phyloP scores from a whole-genome alignment of 2,329 filamentous ascomycete genomes.

The Alternaria longipes region DNA sequence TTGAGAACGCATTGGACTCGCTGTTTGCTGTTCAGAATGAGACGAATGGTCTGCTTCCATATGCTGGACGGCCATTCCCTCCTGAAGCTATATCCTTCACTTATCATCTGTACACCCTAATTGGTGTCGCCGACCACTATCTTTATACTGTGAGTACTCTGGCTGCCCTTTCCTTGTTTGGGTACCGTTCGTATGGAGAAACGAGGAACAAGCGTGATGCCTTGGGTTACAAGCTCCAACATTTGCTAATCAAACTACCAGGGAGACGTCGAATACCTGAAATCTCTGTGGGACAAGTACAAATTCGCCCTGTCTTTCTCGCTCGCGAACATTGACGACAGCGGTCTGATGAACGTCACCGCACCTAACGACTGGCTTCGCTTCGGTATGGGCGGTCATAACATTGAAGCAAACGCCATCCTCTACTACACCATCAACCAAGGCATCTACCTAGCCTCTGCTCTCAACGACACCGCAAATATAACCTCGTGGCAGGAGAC shows the following conservation, averaged over 20 bases:
- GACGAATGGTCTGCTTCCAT: constrained; percentile 59
- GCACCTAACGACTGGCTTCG: constrained; percentile 58
- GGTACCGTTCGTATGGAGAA: fast-evolving
- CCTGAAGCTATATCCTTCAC: constrained; percentile 57
- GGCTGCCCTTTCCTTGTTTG: too few species aligned
- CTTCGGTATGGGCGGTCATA: constrained; percentile 62
- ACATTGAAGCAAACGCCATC: constrained; percentile 59
- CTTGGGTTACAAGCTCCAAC: too few species aligned
- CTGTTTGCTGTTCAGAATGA: constrained; percentile 57
- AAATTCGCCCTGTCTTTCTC: constrained; percentile 57
- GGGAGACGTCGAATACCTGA: constrained; percentile 53
- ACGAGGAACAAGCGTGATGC: too few species aligned
- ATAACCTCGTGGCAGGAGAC: constrained; percentile 53
- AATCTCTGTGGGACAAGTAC: constrained; percentile 55
- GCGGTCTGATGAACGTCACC: constrained; percentile 59
- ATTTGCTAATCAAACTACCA: constrained; percentile 20
- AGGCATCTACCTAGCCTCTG: constrained; percentile 61
- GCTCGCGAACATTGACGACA: constrained; percentile 53
- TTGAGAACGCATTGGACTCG: constrained; percentile 61
- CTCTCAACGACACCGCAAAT: constrained; percentile 56
- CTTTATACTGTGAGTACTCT: constrained; percentile 48
- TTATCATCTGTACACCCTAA: constrained; percentile 63
- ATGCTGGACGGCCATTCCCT: constrained; percentile 59
- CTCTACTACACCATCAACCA: constrained; percentile 63
- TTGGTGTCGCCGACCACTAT: constrained; percentile 58